Evolutionary conservation across 352 stramenopile genomes (phyloP).

Genomic region (Phytophthora fragariae): DNA sequence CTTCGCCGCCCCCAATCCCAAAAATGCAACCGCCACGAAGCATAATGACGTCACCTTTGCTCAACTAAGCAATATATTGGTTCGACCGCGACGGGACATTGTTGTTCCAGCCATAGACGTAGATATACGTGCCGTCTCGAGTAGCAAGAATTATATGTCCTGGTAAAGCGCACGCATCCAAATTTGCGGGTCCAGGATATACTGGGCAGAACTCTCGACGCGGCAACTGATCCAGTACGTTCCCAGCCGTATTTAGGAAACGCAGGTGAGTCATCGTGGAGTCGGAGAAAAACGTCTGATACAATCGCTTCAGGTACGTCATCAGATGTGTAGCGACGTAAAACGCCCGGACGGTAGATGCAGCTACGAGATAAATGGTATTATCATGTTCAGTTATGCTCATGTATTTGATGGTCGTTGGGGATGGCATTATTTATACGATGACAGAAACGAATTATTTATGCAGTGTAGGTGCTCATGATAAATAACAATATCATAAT

Average conservation of each 20-base stretch:
- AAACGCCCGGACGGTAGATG: too few species aligned
- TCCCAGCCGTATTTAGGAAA: neutral
- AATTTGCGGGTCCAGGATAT: neutral
- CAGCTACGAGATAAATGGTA: too few species aligned
- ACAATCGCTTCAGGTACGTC: too few species aligned
- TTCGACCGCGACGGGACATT: neutral
- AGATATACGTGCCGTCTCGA: neutral
- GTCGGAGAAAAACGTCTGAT: neutral
- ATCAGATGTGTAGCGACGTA: too few species aligned
- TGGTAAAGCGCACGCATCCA: neutral
- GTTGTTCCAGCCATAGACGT: slow-evolving; percentile 4
- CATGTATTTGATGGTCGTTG: too few species aligned
- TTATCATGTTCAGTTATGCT: too few species aligned
- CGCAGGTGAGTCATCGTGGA: neutral
- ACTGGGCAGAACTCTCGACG: neutral
- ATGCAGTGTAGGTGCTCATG: too few species aligned
- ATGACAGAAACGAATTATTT: too few species aligned
- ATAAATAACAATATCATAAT: too few species aligned
- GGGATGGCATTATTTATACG: too few species aligned
- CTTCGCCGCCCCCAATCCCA: too few species aligned
- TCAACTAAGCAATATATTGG: neutral
- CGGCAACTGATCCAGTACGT: neutral
- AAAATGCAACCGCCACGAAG: too few species aligned
- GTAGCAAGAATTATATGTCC: neutral
- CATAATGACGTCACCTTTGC: neutral